These are phyloP conservation scores for Neonectria faginata DNA, from an alignment of 2,329 filamentous ascomycete species.

Conservation along the genomic window DNA sequence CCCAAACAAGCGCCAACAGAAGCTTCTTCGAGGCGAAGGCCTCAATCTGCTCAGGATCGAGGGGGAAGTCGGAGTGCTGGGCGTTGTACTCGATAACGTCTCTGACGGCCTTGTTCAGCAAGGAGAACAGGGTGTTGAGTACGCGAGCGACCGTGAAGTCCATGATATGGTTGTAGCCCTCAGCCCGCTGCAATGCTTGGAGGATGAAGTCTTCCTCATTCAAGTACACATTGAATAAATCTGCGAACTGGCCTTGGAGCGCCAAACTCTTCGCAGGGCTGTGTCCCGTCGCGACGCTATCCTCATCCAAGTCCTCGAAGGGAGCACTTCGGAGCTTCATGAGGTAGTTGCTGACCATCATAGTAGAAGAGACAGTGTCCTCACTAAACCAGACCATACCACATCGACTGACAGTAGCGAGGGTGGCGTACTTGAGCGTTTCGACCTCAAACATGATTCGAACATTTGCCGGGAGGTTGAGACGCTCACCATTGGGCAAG, in stretches of 20 bases:
- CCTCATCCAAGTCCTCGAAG: slow-evolving; percentile 97
- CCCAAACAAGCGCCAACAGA: slow-evolving; percentile 92
- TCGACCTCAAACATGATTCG: slow-evolving; percentile 99
- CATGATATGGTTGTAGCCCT: slow-evolving; percentile 95
- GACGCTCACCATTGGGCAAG: slow-evolving; percentile 95
- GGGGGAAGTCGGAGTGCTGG: slow-evolving; percentile 92
- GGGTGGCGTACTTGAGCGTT: slow-evolving; percentile 94
- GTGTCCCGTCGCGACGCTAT: slow-evolving; percentile 80
- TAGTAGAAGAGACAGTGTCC: slow-evolving; percentile 90
- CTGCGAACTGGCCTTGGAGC: slow-evolving; percentile 82
- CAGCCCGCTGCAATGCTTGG: slow-evolving; percentile 80
- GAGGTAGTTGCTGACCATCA: slow-evolving; percentile 95
- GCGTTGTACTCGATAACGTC: slow-evolving; percentile 96
- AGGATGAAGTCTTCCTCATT: slow-evolving; percentile 84
- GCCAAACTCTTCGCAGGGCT: slow-evolving; percentile 82
- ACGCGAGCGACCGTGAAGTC: slow-evolving; percentile 93
- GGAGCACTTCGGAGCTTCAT: slow-evolving; percentile 82
- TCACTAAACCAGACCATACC: slow-evolving; percentile 99
- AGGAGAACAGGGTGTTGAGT: slow-evolving; percentile 91
- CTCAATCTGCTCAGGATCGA: slow-evolving; percentile 91
- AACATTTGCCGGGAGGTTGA: slow-evolving; percentile 93
- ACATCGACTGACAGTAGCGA: slow-evolving; percentile 98
- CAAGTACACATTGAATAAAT: slow-evolving; percentile 80
- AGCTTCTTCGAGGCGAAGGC: slow-evolving; percentile 93
- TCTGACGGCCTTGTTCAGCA: slow-evolving; percentile 93